Base-by-base conservation (phyloP, 2,329 filamentous ascomycete genomes). In the Colletotrichum sojae region DNA sequence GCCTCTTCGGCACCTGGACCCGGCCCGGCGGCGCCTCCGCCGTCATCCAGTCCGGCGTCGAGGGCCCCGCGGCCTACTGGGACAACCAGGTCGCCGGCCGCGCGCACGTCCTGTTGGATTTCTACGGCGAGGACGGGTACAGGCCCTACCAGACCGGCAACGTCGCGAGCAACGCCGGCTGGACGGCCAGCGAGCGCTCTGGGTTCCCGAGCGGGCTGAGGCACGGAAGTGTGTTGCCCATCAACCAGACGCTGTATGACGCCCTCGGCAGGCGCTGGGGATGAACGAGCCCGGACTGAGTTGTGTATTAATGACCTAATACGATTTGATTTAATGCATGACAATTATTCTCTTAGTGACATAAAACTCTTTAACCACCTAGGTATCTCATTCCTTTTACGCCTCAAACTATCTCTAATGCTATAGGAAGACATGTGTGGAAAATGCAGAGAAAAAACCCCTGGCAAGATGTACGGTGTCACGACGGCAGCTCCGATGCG, bases 1-100 rank as follows among this genome's bases (percentile, higher is more conserved):
- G 86, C 0, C 75, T 89, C 0, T 85, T 87, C 63, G 86, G 86
- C 1, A 83, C 78, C 1, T 88, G 86, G 85, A 84, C 82, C 1
- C 78, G 85, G 0, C 82, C 83, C 0, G 85, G 83, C 2, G 85
- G 84, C 3, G 72, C 74, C 9, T 72, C 65, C 3, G 82, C 83
- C 0, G 79, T 80, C 9, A 85, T 87, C 57, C 75, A 80, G 43
- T 77, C 75, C 4, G 76, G 78, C 5, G 83, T 84, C 1, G 83
- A 85, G 71, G 83, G 83, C 0, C 83, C 83, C 1, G 82, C 83
- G 6, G 78, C 81, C 6, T 85, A 81, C 67, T 78, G 77, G 70
- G 83, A 85, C 71, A 85, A 85, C 67, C 49, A 75, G 43, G 74
- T 75, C 6, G 76, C 78, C 0, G 78, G 77, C 6, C 81, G 79